Evolutionary conservation across 371 early-diverging fungal species (phyloP).

Genomic region (Sporodiniella umbellata): DNA sequence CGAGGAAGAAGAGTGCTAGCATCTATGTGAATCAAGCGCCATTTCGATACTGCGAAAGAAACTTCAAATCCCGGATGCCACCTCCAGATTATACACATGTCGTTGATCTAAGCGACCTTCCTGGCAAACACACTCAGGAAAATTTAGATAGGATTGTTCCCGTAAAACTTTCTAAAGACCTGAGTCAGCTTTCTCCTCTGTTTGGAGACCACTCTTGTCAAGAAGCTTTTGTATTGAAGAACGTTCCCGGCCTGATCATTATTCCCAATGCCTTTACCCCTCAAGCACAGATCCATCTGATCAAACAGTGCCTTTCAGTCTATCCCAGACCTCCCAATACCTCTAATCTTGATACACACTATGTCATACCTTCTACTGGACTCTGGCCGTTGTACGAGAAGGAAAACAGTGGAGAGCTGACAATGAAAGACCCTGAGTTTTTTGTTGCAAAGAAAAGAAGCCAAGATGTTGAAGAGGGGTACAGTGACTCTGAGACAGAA

Average conservation of each 20-base stretch:
- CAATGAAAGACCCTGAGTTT: slow-evolving; percentile 22
- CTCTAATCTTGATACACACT: slow-evolving; percentile 85
- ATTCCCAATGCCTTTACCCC: slow-evolving; percentile 72
- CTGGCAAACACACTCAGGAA: slow-evolving; percentile 18
- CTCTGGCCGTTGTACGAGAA: slow-evolving; percentile 60
- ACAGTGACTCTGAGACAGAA: not conserved
- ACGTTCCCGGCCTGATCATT: slow-evolving; percentile 51
- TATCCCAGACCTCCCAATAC: slow-evolving; percentile 74
- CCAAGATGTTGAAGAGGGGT: slow-evolving; percentile 8
- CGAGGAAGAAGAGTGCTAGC: slow-evolving; percentile 19
- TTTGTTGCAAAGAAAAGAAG: slow-evolving; percentile 14
- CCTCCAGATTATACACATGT: slow-evolving; percentile 57
- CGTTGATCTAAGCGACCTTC: slow-evolving; percentile 46
- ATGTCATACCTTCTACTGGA: slow-evolving; percentile 61
- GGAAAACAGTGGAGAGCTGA: slow-evolving; percentile 16
- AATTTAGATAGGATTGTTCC: slow-evolving; percentile 22
- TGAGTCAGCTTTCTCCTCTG: slow-evolving; percentile 12
- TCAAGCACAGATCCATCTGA: slow-evolving; percentile 59
- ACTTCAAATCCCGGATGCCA: slow-evolving; percentile 58
- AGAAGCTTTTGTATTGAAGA: slow-evolving; percentile 18
- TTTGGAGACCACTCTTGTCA: slow-evolving; percentile 11
- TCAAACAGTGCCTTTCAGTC: slow-evolving; percentile 61
- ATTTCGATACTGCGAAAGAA: slow-evolving; percentile 75
- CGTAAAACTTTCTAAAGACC: slow-evolving; percentile 21
- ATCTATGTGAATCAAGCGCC: slow-evolving; percentile 63